Evolutionary conservation across 208 protist genomes (phyloP), one percentile per base, ranked within the genome.

Genomic region (Leishmania tropica): DNA sequence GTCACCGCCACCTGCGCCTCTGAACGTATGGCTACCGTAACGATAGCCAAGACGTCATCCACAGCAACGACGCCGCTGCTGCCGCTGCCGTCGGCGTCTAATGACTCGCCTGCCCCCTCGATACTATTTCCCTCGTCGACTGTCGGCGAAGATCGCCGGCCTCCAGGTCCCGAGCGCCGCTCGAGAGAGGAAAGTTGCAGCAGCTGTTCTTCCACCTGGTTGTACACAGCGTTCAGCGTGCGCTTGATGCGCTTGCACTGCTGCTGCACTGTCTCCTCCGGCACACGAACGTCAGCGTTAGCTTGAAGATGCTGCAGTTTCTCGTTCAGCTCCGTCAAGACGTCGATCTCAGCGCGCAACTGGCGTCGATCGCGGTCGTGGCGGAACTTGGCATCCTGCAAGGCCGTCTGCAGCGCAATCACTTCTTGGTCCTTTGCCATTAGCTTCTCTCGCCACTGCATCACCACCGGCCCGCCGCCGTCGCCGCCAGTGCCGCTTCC

Each of bases 161-260:
- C 73, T 42, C 35, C 17, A 40, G 73, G 3, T 62, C 17, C 31
- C 15, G 48, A 2, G 48, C 51, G 51, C 51, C 35, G n/a, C 31
- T 76, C 31, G 40, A 51, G 53, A 40, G 71, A 24, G 78, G 48
- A 76, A 19, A 82, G 64, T 73, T 67, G 51, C 15, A 85, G 64
- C 64, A 95, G 37, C 60, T 92, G 81, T 31, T 76, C 81, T 78
- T 94, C 90, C 31, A 90, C 80, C 31, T 85, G 79, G 31, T 78
- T 83, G 65, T 93, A 94, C 24, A 90, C 78, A 4, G 85, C 84
- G 77, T 94, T 95, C 78, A 95, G 68, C 35, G 82, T 84, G 48
- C 90, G 87, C 60, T 89, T 86, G 7, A 96, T 78, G 5, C 81
- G 76, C 67, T 92, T 91, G 78, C 89, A 88, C 77, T 89, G 85